Conservation (phyloP, 345 rosid species). For the Camelina sativa region DNA sequence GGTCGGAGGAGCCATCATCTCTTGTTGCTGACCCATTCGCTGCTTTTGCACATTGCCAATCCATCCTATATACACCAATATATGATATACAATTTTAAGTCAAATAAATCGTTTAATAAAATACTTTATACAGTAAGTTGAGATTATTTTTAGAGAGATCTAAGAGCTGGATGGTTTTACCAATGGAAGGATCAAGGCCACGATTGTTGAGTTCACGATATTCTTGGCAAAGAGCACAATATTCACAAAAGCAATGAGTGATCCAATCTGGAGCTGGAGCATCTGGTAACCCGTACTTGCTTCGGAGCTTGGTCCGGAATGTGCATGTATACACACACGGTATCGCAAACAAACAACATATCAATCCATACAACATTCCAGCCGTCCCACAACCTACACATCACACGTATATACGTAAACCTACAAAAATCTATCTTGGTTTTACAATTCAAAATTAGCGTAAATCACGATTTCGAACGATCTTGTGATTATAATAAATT, state of each 20-base stretch:
- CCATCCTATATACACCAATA: conserved; percentile 39
- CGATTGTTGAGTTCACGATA: conserved; percentile 59
- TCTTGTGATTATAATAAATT: not conserved
- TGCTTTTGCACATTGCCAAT: conserved; percentile 39
- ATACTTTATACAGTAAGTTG: not conserved
- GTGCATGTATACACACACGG: conserved; percentile 43
- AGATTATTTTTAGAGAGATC: not conserved
- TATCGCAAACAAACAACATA: conserved; percentile 24
- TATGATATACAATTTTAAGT: not conserved
- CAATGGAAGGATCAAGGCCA: conserved; percentile 55
- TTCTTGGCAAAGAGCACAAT: conserved; percentile 61
- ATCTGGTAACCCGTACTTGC: conserved; percentile 50
- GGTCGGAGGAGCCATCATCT: conserved; percentile 46
- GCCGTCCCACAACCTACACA: conserved; percentile 37
- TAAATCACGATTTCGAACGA: not conserved
- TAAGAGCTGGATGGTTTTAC: conserved; percentile 27
- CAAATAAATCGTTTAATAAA: too few species aligned
- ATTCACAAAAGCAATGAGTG: conserved; percentile 54
- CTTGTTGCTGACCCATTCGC: conserved; percentile 33
- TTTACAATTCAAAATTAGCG: not conserved
- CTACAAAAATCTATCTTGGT: not conserved
- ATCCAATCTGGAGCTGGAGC: conserved; percentile 56
- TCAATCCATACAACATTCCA: conserved; percentile 39
- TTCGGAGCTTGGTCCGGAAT: conserved; percentile 51
- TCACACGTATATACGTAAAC: not conserved